Evolutionary conservation across 306 rosid species (phyloP).

Genomic region (Betula pendula): DNA sequence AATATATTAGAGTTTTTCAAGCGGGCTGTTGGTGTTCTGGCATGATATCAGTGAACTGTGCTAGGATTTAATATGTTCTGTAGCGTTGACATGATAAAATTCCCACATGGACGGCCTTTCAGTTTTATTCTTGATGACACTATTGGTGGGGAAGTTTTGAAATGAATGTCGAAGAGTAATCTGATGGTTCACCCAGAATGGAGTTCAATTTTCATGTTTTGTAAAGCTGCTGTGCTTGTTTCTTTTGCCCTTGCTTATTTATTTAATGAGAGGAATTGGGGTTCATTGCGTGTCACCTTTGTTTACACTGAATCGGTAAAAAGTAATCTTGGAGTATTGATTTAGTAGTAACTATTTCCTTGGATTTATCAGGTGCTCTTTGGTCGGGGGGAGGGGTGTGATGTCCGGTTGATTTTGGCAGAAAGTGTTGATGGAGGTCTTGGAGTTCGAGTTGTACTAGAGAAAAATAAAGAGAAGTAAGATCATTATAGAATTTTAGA

Average conservation of each 20-base stretch:
- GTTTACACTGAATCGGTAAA: not conserved
- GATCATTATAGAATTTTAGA: not conserved
- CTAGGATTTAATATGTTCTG: not conserved
- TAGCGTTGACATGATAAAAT: not conserved
- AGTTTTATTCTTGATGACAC: conserved; percentile 3
- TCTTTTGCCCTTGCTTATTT: not conserved
- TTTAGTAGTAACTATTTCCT: not conserved
- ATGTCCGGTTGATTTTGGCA: conserved; percentile 25
- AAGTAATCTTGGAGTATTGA: not conserved
- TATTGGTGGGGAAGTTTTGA: not conserved
- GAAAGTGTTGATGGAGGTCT: conserved; percentile 28
- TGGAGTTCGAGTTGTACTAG: conserved; percentile 28
- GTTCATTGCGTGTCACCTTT: not conserved
- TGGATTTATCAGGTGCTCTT: conserved; percentile 33
- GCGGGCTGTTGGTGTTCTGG: not conserved
- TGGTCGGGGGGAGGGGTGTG: conserved; percentile 30
- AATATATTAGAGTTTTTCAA: not conserved
- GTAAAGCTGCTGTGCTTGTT: not conserved
- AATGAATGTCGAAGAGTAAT: not conserved
- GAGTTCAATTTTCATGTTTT: not conserved
- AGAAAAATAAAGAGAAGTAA: conserved; percentile 30
- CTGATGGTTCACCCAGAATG: not conserved
- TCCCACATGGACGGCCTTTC: not conserved
- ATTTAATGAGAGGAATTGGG: not conserved
- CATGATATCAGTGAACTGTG: not conserved